phyloP scores from a whole-genome alignment of 345 rosid species.

The Raphanus sativus region DNA sequence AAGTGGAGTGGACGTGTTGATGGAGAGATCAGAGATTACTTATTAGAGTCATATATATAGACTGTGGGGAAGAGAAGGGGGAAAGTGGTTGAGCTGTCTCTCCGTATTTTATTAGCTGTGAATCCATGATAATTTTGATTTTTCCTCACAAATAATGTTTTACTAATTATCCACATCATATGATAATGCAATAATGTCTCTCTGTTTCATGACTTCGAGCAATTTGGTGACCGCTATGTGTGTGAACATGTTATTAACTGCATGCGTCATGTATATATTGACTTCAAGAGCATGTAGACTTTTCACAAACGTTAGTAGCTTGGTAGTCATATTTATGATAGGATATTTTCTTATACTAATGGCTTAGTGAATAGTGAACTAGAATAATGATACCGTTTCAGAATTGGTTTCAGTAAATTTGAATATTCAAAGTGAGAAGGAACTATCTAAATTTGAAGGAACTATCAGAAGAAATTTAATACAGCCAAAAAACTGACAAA shows the following conservation, averaged over 20 bases:
- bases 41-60: slow-evolving; percentile 33
- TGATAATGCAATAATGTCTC: slow-evolving; percentile 27
- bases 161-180: slow-evolving; percentile 31
- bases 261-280: slow-evolving; percentile 12
- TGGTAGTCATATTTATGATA: background rate
- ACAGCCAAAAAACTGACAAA: background rate
- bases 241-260: slow-evolving; percentile 33
- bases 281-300: slow-evolving; percentile 13
- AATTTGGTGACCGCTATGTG: slow-evolving; percentile 31
- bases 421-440: background rate
- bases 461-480: background rate
- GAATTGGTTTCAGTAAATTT: background rate
- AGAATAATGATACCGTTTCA: background rate
- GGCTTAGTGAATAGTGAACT: background rate
- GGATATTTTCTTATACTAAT: background rate
- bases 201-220: slow-evolving; percentile 24
- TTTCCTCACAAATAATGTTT: background rate
- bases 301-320: background rate
- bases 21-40: slow-evolving; percentile 15
- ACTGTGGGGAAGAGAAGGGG: slow-evolving; percentile 7
- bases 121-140: background rate
- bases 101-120: slow-evolving; percentile 32
- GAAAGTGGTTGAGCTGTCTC: slow-evolving; percentile 30
- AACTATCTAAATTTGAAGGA: background rate
- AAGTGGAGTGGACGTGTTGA: background rate